Evolutionary conservation across 768 basidiomycete genomes (phyloP).

Genomic region (Tricholoma matsutake): DNA sequence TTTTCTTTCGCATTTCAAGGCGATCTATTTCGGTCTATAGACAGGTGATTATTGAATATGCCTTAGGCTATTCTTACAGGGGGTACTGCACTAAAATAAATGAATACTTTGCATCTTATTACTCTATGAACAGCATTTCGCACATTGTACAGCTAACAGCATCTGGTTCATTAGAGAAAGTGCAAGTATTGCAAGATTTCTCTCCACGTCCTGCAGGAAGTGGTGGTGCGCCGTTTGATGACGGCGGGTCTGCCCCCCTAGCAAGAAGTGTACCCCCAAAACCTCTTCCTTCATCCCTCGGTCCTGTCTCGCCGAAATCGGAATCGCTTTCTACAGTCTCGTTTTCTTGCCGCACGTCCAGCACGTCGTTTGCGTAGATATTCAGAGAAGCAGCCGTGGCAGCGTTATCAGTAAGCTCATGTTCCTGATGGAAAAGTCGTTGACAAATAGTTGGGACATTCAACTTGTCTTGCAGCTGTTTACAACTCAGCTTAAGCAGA

Average conservation of each 20-base stretch:
- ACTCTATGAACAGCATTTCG: conserved; percentile 37
- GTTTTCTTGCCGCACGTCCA: conserved; percentile 63
- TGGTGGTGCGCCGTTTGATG: neutral
- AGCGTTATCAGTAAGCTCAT: conserved; percentile 63
- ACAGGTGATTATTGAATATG: conserved; percentile 5
- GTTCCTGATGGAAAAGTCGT: conserved; percentile 57
- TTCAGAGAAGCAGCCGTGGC: conserved; percentile 54
- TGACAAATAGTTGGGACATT: conserved; percentile 77
- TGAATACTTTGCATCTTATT: neutral
- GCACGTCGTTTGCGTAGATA: conserved; percentile 51
- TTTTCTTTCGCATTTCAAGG: conserved; percentile 8
- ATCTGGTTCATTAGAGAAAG: conserved; percentile 49
- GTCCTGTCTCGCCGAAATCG: conserved; percentile 46
- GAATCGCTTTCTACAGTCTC: conserved; percentile 57
- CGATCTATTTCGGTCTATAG: conserved; percentile 15
- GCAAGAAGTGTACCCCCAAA: conserved; percentile 75
- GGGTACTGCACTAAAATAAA: neutral
- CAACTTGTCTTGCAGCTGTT: conserved; percentile 59
- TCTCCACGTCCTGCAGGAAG: neutral
- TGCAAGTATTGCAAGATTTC: conserved; percentile 56
- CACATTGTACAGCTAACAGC: conserved; percentile 46
- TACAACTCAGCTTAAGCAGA: conserved; percentile 2
- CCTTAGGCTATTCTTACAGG: neutral
- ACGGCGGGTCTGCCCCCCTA: conserved; percentile 23
- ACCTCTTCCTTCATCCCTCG: conserved; percentile 58